Conservation (phyloP, 129 eudicot genomes). For the Artemisia argyi region DNA sequence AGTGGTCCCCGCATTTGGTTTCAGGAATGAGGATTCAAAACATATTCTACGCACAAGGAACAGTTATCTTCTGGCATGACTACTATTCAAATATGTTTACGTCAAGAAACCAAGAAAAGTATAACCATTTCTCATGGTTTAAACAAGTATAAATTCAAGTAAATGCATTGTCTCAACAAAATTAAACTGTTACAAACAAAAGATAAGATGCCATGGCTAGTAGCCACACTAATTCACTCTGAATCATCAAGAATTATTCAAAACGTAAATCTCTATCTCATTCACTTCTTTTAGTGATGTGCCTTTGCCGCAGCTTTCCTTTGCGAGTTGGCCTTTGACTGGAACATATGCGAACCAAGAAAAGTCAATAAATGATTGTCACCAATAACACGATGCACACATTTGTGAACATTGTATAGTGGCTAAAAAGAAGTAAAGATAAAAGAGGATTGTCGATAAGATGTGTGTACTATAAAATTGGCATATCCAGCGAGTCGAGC, state of each 20-base stretch:
- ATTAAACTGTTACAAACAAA: too few species aligned
- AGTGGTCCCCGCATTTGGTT: too few species aligned
- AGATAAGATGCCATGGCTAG: neutral
- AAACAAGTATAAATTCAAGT: neutral
- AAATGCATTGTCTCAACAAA: too few species aligned
- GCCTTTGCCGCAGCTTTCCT: slow-evolving; percentile 75
- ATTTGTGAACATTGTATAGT: too few species aligned
- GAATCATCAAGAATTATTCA: slow-evolving; percentile 41
- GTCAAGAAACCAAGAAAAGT: slow-evolving; percentile 9
- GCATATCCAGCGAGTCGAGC: too few species aligned
- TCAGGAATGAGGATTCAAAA: too few species aligned
- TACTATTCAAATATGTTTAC: neutral
- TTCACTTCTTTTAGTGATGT: slow-evolving; percentile 50
- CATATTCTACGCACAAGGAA: neutral
- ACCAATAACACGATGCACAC: neutral
- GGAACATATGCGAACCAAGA: slow-evolving; percentile 8
- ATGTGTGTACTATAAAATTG: too few species aligned
- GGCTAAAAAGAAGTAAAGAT: neutral
- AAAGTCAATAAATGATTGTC: neutral
- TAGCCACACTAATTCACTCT: slow-evolving; percentile 21
- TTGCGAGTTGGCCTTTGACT: slow-evolving; percentile 79
- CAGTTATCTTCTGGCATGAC: slow-evolving; percentile 16
- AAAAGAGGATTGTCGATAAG: neutral
- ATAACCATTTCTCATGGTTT: slow-evolving; percentile 27
- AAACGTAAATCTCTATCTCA: slow-evolving; percentile 25